Base-by-base conservation (phyloP, 2,329 filamentous ascomycete species). In the Penicillium sp. region DNA sequence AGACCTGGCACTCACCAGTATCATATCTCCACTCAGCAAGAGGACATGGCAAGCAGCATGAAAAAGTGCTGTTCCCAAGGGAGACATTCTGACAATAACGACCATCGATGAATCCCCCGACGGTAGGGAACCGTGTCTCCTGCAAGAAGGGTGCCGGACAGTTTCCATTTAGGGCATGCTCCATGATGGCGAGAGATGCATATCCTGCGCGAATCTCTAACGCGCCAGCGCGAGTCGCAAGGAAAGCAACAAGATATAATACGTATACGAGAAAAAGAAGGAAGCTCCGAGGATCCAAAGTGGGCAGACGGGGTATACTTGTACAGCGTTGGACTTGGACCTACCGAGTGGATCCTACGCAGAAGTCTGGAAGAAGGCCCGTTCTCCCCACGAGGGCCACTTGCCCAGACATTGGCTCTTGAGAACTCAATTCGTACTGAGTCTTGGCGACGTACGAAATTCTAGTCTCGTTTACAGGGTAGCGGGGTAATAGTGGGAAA, bases 1-100 rank as follows among this genome's bases (percentile, higher is more conserved):
- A 14, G 4, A 19, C 14, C 26, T 30, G 4, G 4, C 9, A 63
- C 63, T 54, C 69, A 85, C 82, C 76, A 55, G 83, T 75, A 19
- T 80, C 78, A 63, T 87, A 88, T 39, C 83, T 74, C 87, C 88
- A 97, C 53, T 93, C 84, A 10, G 89, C 88, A 67, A 90, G 80
- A 30, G 94, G 94, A 72, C 94, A 99, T 57, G 94, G 94, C 53
- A 99, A 74, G 72, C 94, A 99, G 72, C 94, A 99, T 34, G 78
- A 79, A 4, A 85, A 63, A 34, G 78, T 78, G 10, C 75, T 72
- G 6, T 76, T 68, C 23, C 82, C 61, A 4, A 65, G 52, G 8
- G 71, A 59, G 9, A 81, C 62, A 0, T 70, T 62, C 42, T 83
- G 76, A 70, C 81, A 90, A 60, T 86, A 80, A 55, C 87, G 81